Conservation (phyloP, 306 rosid genomes). For the Cucumis melo region DNA sequence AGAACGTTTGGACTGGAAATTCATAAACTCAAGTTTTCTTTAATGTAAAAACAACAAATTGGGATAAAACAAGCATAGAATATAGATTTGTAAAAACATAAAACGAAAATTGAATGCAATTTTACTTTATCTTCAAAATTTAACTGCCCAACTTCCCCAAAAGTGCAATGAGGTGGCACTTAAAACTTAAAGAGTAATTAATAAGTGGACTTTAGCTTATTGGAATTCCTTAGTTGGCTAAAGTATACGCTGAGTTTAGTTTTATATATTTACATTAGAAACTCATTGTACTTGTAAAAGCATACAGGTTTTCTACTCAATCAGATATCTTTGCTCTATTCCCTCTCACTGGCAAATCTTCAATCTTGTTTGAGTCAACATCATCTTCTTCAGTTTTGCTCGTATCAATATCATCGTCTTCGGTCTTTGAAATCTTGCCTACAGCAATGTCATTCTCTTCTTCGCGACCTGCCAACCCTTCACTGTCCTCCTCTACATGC, state of each 20-base stretch:
- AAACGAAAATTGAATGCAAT: too few relatives aligned
- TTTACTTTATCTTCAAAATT: background rate
- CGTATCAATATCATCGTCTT: background rate
- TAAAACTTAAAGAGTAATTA: too few relatives aligned
- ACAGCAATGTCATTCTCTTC: conserved; percentile 1
- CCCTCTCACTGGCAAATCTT: background rate
- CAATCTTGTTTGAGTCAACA: background rate
- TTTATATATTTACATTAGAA: background rate
- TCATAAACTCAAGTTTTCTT: too few relatives aligned
- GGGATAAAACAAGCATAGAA: too few relatives aligned
- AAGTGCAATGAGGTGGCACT: too few relatives aligned
- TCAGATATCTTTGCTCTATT: background rate
- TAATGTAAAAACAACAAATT: too few relatives aligned
- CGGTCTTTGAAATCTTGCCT: conserved; percentile 1
- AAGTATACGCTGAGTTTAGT: background rate
- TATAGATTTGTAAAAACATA: too few relatives aligned
- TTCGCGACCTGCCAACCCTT: conserved; percentile 5
- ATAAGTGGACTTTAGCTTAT: background rate
- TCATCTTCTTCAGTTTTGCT: background rate
- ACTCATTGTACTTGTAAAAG: background rate
- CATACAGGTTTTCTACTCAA: background rate
- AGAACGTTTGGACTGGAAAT: too few relatives aligned
- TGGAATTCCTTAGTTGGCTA: background rate
- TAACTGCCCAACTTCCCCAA: too few relatives aligned
- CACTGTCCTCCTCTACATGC: background rate